phyloP scores from a whole-genome alignment of 2,329 filamentous ascomycete species.

The Monilinia fructigena region DNA sequence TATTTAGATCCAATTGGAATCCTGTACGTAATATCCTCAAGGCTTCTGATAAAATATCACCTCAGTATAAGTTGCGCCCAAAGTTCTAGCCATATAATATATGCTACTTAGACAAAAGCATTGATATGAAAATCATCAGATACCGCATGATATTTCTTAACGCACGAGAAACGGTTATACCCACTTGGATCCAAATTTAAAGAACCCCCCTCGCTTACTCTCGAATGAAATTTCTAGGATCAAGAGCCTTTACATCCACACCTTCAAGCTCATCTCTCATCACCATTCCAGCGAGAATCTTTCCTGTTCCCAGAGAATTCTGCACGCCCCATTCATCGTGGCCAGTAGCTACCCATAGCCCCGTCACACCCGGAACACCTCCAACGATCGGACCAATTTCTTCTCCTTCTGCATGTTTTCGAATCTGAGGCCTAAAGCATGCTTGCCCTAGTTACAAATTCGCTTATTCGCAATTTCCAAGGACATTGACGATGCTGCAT shows the following conservation, averaged over 20 bases:
- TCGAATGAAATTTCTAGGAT: background rate
- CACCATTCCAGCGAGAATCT: conserved; percentile 12
- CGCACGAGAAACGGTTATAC: background rate
- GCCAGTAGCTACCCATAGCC: conserved; percentile 6
- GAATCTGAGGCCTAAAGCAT: conserved; percentile 14
- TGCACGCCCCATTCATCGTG: conserved; percentile 11
- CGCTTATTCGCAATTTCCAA: background rate
- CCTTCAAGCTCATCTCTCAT: conserved; percentile 5
- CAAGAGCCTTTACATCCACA: conserved; percentile 8
- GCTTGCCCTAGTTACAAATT: conserved; percentile 11
- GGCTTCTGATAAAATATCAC: background rate
- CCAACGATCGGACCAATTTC: conserved; percentile 11
- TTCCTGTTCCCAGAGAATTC: conserved; percentile 6
- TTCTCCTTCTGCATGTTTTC: conserved; percentile 15
- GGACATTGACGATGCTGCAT: background rate
- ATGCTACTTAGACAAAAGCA: background rate
- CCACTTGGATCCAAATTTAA: background rate
- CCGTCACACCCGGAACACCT: background rate
- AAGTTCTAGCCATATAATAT: background rate
- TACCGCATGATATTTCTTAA: background rate
- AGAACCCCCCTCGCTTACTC: background rate
- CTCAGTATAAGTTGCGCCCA: conserved; percentile 3
- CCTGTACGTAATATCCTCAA: background rate
- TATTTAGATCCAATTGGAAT: background rate
- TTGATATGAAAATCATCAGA: background rate